Percentiles rank a stretch among this genome's conserved stretches.
Conservation (phyloP, 495 filamentous ascomycete species). For the Acidiella bohemica region DNA sequence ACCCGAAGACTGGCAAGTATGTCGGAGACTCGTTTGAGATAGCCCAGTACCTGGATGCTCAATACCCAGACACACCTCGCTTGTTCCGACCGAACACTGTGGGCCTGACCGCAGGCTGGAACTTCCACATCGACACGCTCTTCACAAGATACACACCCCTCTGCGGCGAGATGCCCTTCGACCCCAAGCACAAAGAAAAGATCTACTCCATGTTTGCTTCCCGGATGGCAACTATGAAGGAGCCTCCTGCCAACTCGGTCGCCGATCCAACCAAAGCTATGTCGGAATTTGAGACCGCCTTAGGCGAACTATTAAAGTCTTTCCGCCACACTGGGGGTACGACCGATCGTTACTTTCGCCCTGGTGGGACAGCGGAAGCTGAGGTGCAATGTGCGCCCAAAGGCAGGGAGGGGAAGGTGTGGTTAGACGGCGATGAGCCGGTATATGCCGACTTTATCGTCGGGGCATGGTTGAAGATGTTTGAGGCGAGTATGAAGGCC, state of each 20-base stretch:
- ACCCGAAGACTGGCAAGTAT: slow-evolving; percentile 29
- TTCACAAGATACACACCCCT: slow-evolving; percentile 35
- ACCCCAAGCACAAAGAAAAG: slow-evolving; percentile 32
- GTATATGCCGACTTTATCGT: slow-evolving; percentile 52
- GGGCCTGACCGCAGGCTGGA: slow-evolving; percentile 32
- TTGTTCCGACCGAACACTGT: slow-evolving; percentile 29
- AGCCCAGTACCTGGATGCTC: slow-evolving; percentile 41
- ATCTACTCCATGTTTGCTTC: slow-evolving; percentile 34
- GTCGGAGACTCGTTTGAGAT: slow-evolving; percentile 55
- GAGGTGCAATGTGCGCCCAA: not conserved
- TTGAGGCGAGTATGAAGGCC: slow-evolving; percentile 31
- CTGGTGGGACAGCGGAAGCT: not conserved
- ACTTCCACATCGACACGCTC: slow-evolving; percentile 36
- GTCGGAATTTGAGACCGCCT: slow-evolving; percentile 27
- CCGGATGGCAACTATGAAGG: slow-evolving; percentile 29
- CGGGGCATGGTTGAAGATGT: slow-evolving; percentile 45
- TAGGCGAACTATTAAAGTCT: slow-evolving; percentile 35
- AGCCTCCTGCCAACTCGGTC: slow-evolving; percentile 34
- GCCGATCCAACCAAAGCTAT: slow-evolving; percentile 33
- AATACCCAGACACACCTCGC: slow-evolving; percentile 30
- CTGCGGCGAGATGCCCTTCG: slow-evolving; percentile 30
- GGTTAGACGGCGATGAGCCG: slow-evolving; percentile 33
- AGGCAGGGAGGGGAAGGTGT: slow-evolving; percentile 29
- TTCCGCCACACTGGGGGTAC: slow-evolving; percentile 24
- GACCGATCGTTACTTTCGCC: slow-evolving; percentile 2